phyloP scores from a whole-genome alignment of 2,329 filamentous ascomycete species.

The Cordyceps tenuipes region DNA sequence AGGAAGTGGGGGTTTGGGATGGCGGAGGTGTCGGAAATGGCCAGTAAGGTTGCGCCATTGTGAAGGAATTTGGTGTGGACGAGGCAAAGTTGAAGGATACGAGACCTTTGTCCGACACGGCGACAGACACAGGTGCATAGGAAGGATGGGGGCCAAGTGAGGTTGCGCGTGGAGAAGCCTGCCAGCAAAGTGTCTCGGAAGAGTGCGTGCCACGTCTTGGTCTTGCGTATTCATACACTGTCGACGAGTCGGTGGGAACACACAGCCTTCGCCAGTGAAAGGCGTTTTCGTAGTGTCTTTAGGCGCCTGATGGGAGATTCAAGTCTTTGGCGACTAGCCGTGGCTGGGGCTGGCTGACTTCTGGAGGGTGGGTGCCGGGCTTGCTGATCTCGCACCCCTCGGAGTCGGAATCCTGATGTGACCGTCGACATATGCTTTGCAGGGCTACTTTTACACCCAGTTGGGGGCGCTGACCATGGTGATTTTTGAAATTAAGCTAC shows the following conservation, averaged over 20 bases:
- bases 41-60: background rate
- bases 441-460: background rate
- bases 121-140: background rate
- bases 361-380: background rate
- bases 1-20: background rate
- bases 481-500: background rate
- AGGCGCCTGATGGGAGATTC: background rate
- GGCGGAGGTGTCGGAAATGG: background rate
- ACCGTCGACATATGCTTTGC: background rate
- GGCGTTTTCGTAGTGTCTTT: no score
- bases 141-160: conserved; percentile 4
- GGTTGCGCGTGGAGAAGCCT: background rate
- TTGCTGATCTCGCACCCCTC: background rate
- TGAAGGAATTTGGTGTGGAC: background rate
- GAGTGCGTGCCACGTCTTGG: background rate
- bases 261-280: background rate
- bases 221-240: background rate
- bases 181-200: conserved; percentile 5
- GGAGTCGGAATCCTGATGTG: background rate
- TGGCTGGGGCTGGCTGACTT: background rate
- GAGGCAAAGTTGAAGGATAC: background rate
- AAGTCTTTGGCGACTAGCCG: background rate
- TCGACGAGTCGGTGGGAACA: background rate
- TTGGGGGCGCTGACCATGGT: background rate
- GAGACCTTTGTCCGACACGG: conserved; percentile 1